Percentiles rank a stretch among this genome's conserved stretches.
phyloP scores from a whole-genome alignment of 2,329 filamentous ascomycete genomes.

The Aspergillus felis region DNA sequence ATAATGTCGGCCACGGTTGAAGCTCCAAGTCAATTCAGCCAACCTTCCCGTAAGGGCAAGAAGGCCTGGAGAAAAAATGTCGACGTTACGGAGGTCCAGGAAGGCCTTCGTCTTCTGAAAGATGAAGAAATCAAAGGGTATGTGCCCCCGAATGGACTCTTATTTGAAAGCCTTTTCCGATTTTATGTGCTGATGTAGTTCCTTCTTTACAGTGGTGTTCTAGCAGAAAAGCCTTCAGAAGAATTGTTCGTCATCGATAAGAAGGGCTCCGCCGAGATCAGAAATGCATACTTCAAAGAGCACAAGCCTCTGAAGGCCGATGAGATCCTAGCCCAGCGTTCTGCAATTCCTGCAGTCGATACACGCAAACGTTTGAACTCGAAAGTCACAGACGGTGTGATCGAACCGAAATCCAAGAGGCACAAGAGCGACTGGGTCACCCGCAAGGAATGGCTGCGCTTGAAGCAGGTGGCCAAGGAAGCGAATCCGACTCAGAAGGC shows the following conservation, averaged over 20 bases:
- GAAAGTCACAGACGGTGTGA: conserved; percentile 68
- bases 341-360: conserved; percentile 73
- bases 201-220: conserved; percentile 62
- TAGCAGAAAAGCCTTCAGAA: conserved; percentile 75
- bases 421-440: conserved; percentile 75
- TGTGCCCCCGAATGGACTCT: neutral
- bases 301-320: conserved; percentile 83
- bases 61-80: conserved; percentile 99
- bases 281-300: conserved; percentile 61
- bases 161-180: neutral
- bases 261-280: conserved; percentile 63
- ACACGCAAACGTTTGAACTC: conserved; percentile 70
- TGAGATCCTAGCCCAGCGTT: conserved; percentile 83
- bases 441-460: conserved; percentile 73
- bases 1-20: conserved; percentile 33
- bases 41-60: conserved; percentile 93
- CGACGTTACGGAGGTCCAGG: conserved; percentile 79
- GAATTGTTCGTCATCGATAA: conserved; percentile 84
- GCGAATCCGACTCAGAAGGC: conserved; percentile 45
- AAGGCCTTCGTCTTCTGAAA: conserved; percentile 77
- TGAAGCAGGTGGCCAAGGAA: conserved; percentile 76
- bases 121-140: conserved; percentile 90
- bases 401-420: conserved; percentile 66
- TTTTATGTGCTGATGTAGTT: conserved; percentile 13
- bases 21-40: conserved; percentile 76